Percentiles rank a stretch among this genome's conserved stretches.
These are phyloP conservation scores for Xerocomellus amylosporus DNA, from an alignment of 768 basidiomycete genomes.

Conservation along the genomic window DNA sequence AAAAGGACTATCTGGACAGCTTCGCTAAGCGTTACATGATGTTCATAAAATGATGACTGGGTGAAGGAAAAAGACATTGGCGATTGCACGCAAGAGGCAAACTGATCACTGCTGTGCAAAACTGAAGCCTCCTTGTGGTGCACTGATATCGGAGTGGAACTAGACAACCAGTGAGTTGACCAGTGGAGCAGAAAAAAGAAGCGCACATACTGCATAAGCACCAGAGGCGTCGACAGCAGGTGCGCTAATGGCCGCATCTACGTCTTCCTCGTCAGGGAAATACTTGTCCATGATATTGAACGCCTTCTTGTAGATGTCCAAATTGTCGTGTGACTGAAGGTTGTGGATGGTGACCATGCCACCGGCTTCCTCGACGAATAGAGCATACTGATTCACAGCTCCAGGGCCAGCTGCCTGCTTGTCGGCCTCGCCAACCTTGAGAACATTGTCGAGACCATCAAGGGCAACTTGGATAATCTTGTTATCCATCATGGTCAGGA, in stretches of 20 bases:
- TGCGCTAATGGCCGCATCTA: conserved; percentile 78
- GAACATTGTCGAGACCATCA: conserved; percentile 96
- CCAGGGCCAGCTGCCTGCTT: conserved; percentile 79
- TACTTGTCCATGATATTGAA: conserved; percentile 99
- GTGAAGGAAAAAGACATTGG: conserved; percentile 8
- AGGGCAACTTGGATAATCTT: conserved; percentile 99
- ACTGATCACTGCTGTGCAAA: conserved; percentile 65
- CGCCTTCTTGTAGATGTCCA: conserved; percentile 99
- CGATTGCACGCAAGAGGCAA: neutral
- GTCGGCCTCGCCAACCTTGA: conserved; percentile 97
- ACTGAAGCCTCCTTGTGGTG: conserved; percentile 94
- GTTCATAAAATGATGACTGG: conserved; percentile 21
- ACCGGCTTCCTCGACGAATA: conserved; percentile 95
- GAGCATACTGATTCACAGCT: conserved; percentile 87
- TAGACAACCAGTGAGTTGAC: conserved; percentile 28
- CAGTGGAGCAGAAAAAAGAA: neutral
- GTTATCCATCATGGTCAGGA: conserved; percentile 98
- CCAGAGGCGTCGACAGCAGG: conserved; percentile 72
- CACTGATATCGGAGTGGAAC: conserved; percentile 84
- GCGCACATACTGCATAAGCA: conserved; percentile 62
- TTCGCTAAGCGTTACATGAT: conserved; percentile 14
- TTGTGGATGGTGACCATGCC: conserved; percentile 99
- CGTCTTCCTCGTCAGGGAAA: conserved; percentile 96
- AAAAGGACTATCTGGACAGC: conserved; percentile 13
- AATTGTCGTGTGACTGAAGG: conserved; percentile 97